These are phyloP conservation scores for Thielaviopsis musarum DNA, from an alignment of 2,329 filamentous ascomycete species.

Conservation along the genomic window DNA sequence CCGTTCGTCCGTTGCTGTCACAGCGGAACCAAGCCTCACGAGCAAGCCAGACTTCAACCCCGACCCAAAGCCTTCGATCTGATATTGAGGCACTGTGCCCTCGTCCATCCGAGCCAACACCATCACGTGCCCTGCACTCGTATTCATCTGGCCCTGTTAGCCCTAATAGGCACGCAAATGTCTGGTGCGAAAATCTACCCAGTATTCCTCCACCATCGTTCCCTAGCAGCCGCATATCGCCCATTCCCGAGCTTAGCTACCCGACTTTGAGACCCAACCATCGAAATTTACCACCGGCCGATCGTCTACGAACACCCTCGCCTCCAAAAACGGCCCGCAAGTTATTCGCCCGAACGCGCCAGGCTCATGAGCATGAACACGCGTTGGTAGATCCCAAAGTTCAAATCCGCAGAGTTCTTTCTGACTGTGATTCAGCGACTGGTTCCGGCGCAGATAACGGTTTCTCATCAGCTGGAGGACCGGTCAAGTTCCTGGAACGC, in stretches of 20 bases:
- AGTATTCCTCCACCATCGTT: background rate
- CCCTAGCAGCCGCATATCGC: background rate
- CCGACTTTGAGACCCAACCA: background rate
- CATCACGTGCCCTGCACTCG: background rate
- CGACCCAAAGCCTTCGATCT: background rate
- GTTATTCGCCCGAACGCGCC: background rate
- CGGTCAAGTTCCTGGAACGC: background rate
- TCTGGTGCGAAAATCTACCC: background rate
- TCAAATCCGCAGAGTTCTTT: background rate
- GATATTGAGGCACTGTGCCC: background rate
- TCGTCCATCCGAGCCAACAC: background rate
- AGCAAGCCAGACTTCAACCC: background rate
- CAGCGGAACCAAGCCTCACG: background rate
- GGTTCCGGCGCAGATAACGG: background rate
- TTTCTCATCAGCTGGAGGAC: background rate
- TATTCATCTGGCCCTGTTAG: background rate
- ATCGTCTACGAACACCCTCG: background rate
- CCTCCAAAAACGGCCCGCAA: background rate
- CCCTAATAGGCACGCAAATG: background rate
- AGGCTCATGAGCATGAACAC: background rate
- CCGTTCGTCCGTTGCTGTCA: slow-evolving; percentile 3
- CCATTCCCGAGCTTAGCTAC: background rate
- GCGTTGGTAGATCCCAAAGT: background rate
- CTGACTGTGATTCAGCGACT: background rate
- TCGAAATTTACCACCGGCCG: background rate